Percentiles rank a stretch among this genome's conserved stretches.
These are phyloP conservation scores for Chytriomyces sp. DNA, from an alignment of 192 early-diverging fungal species.

Conservation along the genomic window DNA sequence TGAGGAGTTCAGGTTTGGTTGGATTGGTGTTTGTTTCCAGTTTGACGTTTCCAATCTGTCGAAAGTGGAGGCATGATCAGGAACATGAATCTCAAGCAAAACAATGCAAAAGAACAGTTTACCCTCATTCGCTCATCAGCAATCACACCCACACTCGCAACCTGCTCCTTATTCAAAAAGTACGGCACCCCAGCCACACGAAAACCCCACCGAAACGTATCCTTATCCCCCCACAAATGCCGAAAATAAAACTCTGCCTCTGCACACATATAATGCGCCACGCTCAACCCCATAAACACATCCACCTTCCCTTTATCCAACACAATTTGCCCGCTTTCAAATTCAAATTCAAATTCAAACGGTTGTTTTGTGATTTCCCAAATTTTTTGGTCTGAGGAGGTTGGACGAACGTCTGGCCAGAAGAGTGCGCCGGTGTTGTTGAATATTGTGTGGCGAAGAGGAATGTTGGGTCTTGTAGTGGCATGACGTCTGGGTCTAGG, in stretches of 20 bases:
- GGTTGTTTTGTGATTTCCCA: constrained; percentile 15
- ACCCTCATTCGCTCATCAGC: background rate
- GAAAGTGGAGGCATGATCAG: no score
- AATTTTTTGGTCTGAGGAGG: background rate
- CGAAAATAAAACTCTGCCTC: constrained; percentile 17
- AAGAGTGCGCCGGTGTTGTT: constrained; percentile 48
- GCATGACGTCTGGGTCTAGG: constrained; percentile 55
- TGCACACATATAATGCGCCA: constrained; percentile 19
- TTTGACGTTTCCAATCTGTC: constrained; percentile 12
- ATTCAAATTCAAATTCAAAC: constrained; percentile 28
- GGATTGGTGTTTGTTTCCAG: background rate
- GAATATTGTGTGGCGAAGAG: constrained; percentile 50
- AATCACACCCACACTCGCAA: constrained; percentile 15
- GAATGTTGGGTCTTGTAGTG: constrained; percentile 38
- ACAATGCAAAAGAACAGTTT: no score
- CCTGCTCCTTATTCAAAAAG: constrained; percentile 12
- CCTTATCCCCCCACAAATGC: constrained; percentile 43
- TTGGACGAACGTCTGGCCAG: constrained; percentile 38
- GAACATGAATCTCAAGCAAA: no score
- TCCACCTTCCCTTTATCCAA: constrained; percentile 24
- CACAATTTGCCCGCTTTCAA: constrained; percentile 27
- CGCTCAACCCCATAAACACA: background rate
- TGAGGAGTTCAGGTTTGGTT: background rate
- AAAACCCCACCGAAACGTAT: constrained; percentile 43
- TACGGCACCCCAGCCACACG: constrained; percentile 20